phyloP scores from a whole-genome alignment of 2,329 filamentous ascomycete genomes.

The Trichothecium roseum region DNA sequence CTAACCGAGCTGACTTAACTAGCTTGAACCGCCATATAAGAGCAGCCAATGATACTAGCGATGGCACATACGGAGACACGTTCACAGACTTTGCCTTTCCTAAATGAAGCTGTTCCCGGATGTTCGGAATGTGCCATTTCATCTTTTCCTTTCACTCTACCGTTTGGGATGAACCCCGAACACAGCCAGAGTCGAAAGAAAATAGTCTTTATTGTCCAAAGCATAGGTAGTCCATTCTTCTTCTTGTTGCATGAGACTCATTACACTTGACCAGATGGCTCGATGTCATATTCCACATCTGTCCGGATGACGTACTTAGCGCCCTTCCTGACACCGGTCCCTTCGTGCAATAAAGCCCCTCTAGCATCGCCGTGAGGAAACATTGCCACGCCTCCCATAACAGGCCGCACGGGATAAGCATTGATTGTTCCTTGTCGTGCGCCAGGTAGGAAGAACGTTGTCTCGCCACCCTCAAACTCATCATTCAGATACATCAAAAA shows the following conservation, averaged over 20 bases:
- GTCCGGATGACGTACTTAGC: conserved; percentile 61
- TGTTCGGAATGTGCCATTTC: too few species aligned
- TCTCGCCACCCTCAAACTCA: conserved; percentile 62
- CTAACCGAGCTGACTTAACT: too few species aligned
- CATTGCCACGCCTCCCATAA: conserved; percentile 58
- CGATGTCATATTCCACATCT: conserved; percentile 61
- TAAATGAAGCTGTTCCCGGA: too few species aligned
- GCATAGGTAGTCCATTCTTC: too few species aligned
- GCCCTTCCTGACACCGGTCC: conserved; percentile 57
- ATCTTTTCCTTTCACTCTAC: too few species aligned
- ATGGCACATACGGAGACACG: too few species aligned
- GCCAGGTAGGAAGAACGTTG: conserved; percentile 59
- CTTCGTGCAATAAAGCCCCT: conserved; percentile 57
- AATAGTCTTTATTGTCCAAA: too few species aligned
- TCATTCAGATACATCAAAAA: conserved; percentile 63
- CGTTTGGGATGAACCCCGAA: too few species aligned
- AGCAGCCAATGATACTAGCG: too few species aligned
- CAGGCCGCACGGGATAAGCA: conserved; percentile 56
- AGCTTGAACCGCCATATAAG: too few species aligned
- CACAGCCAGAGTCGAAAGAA: too few species aligned
- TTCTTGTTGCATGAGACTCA: neutral
- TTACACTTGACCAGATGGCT: conserved; percentile 10
- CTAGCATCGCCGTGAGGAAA: conserved; percentile 61
- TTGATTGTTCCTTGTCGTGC: conserved; percentile 55
- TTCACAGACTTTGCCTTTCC: too few species aligned